These are phyloP conservation scores for Hyaloscypha bicolor DNA, from an alignment of 495 filamentous ascomycete species.

Conservation along the genomic window DNA sequence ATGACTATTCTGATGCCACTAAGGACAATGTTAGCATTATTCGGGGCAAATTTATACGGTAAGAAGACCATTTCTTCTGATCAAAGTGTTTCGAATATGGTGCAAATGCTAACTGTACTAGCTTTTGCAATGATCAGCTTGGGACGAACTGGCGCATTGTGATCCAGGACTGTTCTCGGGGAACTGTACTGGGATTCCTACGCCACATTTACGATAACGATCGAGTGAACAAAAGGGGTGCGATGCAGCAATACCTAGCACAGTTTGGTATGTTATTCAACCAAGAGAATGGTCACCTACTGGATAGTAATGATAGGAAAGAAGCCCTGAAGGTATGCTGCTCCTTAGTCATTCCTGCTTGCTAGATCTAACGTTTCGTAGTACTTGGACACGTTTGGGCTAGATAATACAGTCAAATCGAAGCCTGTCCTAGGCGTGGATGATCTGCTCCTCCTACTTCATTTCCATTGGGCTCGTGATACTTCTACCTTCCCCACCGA, in stretches of 20 bases:
- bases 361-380: conserved; percentile 25
- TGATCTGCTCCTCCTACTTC: conserved; percentile 31
- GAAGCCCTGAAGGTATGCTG: conserved; percentile 40
- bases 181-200: conserved; percentile 35
- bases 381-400: conserved; percentile 27
- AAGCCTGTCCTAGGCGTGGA: conserved; percentile 34
- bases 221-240: conserved; percentile 28
- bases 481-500: conserved; percentile 32
- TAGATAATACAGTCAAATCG: conserved; percentile 34
- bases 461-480: conserved; percentile 35
- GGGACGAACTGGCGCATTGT: background rate
- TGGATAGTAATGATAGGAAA: conserved; percentile 34
- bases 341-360: conserved; percentile 14
- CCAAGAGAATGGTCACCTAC: conserved; percentile 26
- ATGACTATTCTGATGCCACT: conserved; percentile 15
- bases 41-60: conserved; percentile 11
- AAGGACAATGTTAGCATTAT: conserved; percentile 17
- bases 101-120: conserved; percentile 12
- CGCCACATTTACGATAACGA: conserved; percentile 30
- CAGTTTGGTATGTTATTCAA: conserved; percentile 34
- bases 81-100: background rate
- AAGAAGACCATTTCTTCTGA: conserved; percentile 15
- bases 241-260: conserved; percentile 31
- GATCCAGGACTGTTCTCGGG: conserved; percentile 32
- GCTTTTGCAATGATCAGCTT: conserved; percentile 8